Conservation (phyloP, 2,329 filamentous ascomycete species). For the Simplicillium aogashimaense region DNA sequence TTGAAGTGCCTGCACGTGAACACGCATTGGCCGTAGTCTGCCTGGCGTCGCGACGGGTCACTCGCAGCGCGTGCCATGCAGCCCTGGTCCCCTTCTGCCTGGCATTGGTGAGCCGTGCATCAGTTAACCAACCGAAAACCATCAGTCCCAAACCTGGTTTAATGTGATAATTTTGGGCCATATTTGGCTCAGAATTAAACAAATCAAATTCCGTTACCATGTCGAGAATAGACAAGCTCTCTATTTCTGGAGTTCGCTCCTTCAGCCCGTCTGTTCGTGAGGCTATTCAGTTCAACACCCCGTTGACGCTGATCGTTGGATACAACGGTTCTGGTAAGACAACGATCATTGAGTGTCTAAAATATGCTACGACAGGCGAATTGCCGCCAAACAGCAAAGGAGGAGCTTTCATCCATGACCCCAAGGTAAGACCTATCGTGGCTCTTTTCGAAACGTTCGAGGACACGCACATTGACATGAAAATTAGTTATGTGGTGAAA, state of each 20-base stretch:
- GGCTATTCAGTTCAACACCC: constrained; percentile 79
- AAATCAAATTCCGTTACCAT: constrained; percentile 16
- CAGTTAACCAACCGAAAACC: too few relatives aligned
- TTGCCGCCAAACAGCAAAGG: constrained; percentile 84
- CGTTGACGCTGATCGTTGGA: constrained; percentile 91
- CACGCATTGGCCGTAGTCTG: too few relatives aligned
- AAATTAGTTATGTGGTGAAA: constrained; percentile 64
- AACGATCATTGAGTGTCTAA: constrained; percentile 96
- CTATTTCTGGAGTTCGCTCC: constrained; percentile 74
- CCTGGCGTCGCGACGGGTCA: too few relatives aligned
- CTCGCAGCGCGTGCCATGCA: too few relatives aligned
- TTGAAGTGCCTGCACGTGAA: too few relatives aligned
- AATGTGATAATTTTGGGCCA: too few relatives aligned
- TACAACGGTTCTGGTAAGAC: constrained; percentile 98
- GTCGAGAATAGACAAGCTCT: constrained; percentile 85
- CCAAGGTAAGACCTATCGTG: constrained; percentile 47
- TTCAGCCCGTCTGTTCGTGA: constrained; percentile 70
- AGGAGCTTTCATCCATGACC: constrained; percentile 93
- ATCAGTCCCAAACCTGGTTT: too few relatives aligned
- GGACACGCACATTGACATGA: neutral
- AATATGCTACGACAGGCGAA: constrained; percentile 93
- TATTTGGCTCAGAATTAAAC: too few relatives aligned
- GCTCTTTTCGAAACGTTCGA: too few relatives aligned
- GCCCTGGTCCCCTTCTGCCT: too few relatives aligned
- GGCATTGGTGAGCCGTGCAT: too few relatives aligned